These are phyloP conservation scores for Yarrowia divulgata DNA, from an alignment of 805 yeast species.

Conservation along the genomic window DNA sequence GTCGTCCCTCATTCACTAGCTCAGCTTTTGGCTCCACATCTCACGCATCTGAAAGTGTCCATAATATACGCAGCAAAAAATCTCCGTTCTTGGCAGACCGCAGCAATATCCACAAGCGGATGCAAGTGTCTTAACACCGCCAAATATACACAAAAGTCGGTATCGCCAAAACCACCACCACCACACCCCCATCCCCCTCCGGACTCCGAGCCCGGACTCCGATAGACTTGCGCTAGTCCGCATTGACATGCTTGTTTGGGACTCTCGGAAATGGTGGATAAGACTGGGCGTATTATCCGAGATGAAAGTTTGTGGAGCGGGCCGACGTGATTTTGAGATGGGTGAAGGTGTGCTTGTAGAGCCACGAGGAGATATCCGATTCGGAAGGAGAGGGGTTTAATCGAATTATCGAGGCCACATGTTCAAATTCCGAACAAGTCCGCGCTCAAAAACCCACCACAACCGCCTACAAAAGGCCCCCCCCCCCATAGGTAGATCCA, in stretches of 20 bases:
- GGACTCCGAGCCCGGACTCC: constrained; percentile 15
- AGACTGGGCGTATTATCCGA: background rate
- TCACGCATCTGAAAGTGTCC: too few species aligned
- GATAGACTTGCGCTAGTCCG: constrained; percentile 15
- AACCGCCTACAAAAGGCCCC: background rate
- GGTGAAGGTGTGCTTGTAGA: too few species aligned
- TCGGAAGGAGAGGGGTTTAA: background rate
- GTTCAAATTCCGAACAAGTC: too few species aligned
- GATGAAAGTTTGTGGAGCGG: constrained; percentile 6
- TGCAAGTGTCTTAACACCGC: too few species aligned
- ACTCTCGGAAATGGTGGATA: constrained; percentile 20
- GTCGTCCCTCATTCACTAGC: too few species aligned
- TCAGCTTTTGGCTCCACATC: too few species aligned
- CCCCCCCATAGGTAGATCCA: too few species aligned
- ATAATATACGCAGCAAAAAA: too few species aligned
- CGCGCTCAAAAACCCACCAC: background rate
- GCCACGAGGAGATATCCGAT: background rate
- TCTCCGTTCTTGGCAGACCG: too few species aligned
- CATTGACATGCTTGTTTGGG: constrained; percentile 25
- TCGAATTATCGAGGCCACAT: background rate
- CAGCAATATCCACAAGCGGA: too few species aligned
- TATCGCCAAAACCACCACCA: too few species aligned
- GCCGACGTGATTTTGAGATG: background rate
- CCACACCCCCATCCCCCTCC: background rate
- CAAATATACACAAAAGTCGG: too few species aligned